These are phyloP conservation scores for Apophysomyces ossiformis DNA, from an alignment of 371 early-diverging fungal genomes.

Conservation along the genomic window DNA sequence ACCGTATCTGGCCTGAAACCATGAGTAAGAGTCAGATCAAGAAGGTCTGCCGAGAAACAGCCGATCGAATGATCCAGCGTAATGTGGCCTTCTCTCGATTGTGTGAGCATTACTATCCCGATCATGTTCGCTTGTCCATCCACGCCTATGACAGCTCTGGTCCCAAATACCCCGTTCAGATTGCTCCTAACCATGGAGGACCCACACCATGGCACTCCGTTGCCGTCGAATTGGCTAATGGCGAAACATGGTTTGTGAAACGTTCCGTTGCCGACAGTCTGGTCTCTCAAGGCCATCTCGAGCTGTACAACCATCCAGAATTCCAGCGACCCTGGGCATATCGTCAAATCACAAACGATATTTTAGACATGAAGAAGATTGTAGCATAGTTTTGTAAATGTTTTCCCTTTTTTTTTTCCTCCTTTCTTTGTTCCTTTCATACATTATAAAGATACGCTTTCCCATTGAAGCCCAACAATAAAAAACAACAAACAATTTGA, in stretches of 20 bases:
- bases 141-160: slow-evolving; percentile 15
- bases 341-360: slow-evolving; percentile 7
- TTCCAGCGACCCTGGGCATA: slow-evolving; percentile 16
- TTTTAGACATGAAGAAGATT: background rate
- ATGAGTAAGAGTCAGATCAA: slow-evolving; percentile 14
- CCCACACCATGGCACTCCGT: slow-evolving; percentile 15
- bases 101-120: slow-evolving; percentile 13
- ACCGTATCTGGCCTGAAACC: slow-evolving; percentile 7
- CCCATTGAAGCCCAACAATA: too few species aligned
- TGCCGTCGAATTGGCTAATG: slow-evolving; percentile 4
- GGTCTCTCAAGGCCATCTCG: slow-evolving; percentile 7
- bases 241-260: slow-evolving; percentile 10
- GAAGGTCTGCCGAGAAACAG: slow-evolving; percentile 10
- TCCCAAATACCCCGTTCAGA: slow-evolving; percentile 11
- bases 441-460: background rate
- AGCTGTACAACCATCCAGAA: slow-evolving; percentile 13
- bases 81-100: slow-evolving; percentile 13
- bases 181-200: slow-evolving; percentile 11
- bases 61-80: slow-evolving; percentile 12
- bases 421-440: background rate
- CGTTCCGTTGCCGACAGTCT: slow-evolving; percentile 9
- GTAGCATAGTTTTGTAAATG: background rate
- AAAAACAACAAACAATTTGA: too few species aligned
- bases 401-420: too few species aligned
- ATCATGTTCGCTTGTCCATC: slow-evolving; percentile 12